These are phyloP conservation scores for Trichosporon faecale DNA, from an alignment of 1,284 basidiomycete species.

Conservation along the genomic window DNA sequence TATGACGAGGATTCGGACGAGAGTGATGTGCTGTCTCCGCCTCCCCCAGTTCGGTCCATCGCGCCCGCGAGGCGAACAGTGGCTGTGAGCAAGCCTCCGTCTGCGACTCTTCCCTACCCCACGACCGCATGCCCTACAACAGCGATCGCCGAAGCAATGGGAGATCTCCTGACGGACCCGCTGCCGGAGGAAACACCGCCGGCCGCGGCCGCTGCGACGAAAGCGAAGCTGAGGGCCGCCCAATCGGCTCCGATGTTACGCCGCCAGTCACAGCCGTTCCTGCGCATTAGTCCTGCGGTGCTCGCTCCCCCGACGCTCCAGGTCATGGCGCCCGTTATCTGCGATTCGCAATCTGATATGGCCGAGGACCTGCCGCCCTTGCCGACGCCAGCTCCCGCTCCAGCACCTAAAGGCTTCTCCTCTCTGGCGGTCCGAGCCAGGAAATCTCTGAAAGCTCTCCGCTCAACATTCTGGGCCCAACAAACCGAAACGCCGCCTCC, in stretches of 20 bases:
- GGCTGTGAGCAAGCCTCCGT: neutral
- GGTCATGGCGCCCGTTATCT: constrained; percentile 37
- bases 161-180: neutral
- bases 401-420: constrained; percentile 17
- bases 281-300: constrained; percentile 28
- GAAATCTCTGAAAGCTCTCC: constrained; percentile 39
- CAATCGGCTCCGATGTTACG: constrained; percentile 20
- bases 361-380: constrained; percentile 49
- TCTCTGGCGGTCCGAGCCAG: constrained; percentile 32
- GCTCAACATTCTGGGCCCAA: constrained; percentile 28
- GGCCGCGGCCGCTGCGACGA: neutral
- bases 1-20: constrained; percentile 21
- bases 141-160: neutral
- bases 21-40: constrained; percentile 4
- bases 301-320: constrained; percentile 40
- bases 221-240: constrained; percentile 13
- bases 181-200: neutral
- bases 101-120: neutral
- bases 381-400: constrained; percentile 21
- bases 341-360: constrained; percentile 45
- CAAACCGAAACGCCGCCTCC: neutral
- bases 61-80: neutral
- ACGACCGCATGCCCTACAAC: neutral
- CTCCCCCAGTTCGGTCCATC: neutral
- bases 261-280: constrained; percentile 16